These are phyloP conservation scores for Aureoboletus auriporus DNA, from an alignment of 768 basidiomycete genomes.

Conservation along the genomic window DNA sequence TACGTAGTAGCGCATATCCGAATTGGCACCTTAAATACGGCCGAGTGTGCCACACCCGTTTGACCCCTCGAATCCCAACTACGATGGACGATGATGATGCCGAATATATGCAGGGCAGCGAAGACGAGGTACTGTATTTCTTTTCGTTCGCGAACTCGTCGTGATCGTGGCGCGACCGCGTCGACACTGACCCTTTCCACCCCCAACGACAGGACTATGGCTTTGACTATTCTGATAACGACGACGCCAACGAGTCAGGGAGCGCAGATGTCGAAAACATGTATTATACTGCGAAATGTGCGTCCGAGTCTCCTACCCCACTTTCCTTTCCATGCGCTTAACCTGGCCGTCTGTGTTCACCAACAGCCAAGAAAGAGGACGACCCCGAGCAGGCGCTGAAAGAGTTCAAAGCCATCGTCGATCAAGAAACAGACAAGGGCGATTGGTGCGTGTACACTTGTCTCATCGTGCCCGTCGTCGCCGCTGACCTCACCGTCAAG, in stretches of 20 bases:
- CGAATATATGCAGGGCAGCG: constrained; percentile 88
- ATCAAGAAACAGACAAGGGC: constrained; percentile 87
- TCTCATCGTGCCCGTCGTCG: background rate
- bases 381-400: constrained; percentile 88
- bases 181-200: constrained; percentile 1
- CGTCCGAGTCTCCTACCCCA: constrained; percentile 25
- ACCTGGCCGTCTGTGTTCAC: background rate
- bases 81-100: constrained; percentile 91
- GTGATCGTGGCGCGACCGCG: background rate
- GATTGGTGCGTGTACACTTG: constrained; percentile 65
- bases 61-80: constrained; percentile 3
- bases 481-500: constrained; percentile 37
- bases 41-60: constrained; percentile 6
- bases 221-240: constrained; percentile 94
- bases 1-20: background rate
- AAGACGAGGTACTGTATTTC: constrained; percentile 63
- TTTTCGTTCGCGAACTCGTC: background rate
- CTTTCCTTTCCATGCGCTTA: too few species aligned
- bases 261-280: constrained; percentile 94
- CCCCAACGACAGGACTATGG: constrained; percentile 70
- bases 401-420: constrained; percentile 84
- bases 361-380: constrained; percentile 87
- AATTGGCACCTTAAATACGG: background rate
- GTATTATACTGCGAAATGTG: constrained; percentile 97
- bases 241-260: constrained; percentile 73